phyloP scores from a whole-genome alignment of 2,329 filamentous ascomycete species.

The Calonectria pauciramosa region DNA sequence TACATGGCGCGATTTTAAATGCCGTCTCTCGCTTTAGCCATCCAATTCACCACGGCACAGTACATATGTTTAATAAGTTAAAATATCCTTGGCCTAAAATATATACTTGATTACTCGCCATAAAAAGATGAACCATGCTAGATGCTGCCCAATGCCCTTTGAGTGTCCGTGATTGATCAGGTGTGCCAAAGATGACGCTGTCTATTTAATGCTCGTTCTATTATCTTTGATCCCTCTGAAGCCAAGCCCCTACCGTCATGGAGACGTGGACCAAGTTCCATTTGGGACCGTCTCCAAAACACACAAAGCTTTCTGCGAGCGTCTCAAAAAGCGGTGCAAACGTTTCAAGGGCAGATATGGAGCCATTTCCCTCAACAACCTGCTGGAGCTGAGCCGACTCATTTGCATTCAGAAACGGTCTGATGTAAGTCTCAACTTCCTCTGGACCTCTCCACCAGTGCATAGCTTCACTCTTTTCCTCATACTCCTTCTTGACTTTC shows the following conservation, averaged over 20 bases:
- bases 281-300: constrained; percentile 37
- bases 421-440: constrained; percentile 40
- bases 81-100: background rate
- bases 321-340: constrained; percentile 36
- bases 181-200: background rate
- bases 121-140: background rate
- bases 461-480: constrained; percentile 19
- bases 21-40: background rate
- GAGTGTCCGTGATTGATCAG: background rate
- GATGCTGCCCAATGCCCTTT: background rate
- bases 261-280: constrained; percentile 29
- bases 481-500: constrained; percentile 34
- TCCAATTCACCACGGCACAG: background rate
- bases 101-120: background rate
- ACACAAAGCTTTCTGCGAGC: constrained; percentile 40
- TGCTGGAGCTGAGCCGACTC: constrained; percentile 37
- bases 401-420: constrained; percentile 28
- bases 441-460: constrained; percentile 42
- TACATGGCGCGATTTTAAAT: background rate
- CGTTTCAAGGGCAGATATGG: constrained; percentile 17
- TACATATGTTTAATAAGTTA: background rate
- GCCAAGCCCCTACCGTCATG: constrained; percentile 21
- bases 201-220: background rate
- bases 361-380: constrained; percentile 38
- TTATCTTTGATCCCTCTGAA: background rate